These are phyloP conservation scores for Theobroma grandiflorum DNA, from an alignment of 441 rosid species.

Conservation along the genomic window DNA sequence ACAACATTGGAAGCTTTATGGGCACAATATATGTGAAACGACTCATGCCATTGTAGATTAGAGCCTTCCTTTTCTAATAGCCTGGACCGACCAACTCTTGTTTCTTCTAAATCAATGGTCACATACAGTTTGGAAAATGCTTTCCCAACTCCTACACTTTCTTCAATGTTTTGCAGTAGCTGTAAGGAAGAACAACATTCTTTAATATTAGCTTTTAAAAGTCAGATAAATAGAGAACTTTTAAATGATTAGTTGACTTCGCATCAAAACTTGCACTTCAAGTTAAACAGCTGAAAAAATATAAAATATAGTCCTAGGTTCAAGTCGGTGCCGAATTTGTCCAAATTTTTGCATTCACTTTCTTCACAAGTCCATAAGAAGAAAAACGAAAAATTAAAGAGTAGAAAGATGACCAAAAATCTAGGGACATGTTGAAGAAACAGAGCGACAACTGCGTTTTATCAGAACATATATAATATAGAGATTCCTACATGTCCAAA, in stretches of 20 bases:
- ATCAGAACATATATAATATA: neutral
- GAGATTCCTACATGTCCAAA: neutral
- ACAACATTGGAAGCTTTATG: conserved; percentile 38
- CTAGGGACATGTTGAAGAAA: neutral
- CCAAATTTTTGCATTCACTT: neutral
- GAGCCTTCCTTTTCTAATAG: conserved; percentile 20
- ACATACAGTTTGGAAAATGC: conserved; percentile 33
- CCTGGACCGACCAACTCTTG: conserved; percentile 37
- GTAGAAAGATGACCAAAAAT: neutral
- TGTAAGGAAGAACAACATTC: neutral
- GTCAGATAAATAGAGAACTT: neutral
- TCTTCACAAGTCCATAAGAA: neutral
- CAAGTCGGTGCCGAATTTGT: neutral
- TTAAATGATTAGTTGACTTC: neutral
- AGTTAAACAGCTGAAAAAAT: conserved; percentile 8
- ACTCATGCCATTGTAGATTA: conserved; percentile 33
- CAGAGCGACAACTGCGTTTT: neutral
- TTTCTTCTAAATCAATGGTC: conserved; percentile 33
- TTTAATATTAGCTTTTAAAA: neutral
- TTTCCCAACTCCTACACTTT: conserved; percentile 14
- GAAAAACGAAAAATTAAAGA: neutral
- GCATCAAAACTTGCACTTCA: neutral
- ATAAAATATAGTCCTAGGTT: neutral
- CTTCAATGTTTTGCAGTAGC: conserved; percentile 27
- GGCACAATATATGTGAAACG: conserved; percentile 43